phyloP scores from a whole-genome alignment of 306 rosid species.

The Luffa acutangula region DNA sequence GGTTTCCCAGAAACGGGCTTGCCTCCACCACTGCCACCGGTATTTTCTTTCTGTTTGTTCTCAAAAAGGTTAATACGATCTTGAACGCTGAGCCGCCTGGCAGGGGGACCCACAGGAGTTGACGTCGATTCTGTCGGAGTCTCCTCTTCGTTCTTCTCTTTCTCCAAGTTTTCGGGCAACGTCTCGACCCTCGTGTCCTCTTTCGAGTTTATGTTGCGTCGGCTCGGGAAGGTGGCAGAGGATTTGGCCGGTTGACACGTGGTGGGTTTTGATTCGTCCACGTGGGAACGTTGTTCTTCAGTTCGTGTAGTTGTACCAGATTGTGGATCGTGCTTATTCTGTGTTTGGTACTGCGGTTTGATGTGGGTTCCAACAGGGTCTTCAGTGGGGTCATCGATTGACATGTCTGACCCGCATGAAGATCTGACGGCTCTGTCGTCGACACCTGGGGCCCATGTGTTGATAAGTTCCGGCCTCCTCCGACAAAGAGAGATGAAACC shows the following conservation, averaged over 20 bases:
- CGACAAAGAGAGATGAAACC: conserved; percentile 44
- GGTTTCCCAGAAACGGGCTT: conserved; percentile 57
- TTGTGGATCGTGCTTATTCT: conserved; percentile 6
- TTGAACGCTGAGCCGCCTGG: conserved; percentile 87
- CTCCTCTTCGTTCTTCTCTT: conserved; percentile 22
- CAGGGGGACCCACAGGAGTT: conserved; percentile 27
- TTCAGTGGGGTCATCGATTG: conserved; percentile 70
- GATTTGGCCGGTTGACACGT: conserved; percentile 48
- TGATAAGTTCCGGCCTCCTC: conserved; percentile 61
- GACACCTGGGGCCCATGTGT: conserved; percentile 40
- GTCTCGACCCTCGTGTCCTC: conserved; percentile 19
- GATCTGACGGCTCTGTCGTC: conserved; percentile 54
- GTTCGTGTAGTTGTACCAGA: conserved; percentile 10
- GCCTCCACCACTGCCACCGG: conserved; percentile 26
- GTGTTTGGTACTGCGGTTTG: conserved; percentile 16
- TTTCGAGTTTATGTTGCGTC: conserved; percentile 26
- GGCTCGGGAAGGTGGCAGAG: conserved; percentile 16
- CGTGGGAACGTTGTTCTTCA: not conserved
- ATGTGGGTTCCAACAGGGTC: conserved; percentile 24
- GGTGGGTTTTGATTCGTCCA: conserved; percentile 25
- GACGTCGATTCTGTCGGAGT: conserved; percentile 16
- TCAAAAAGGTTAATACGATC: conserved; percentile 93
- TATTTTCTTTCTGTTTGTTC: conserved; percentile 81
- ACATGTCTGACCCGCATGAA: conserved; percentile 87
- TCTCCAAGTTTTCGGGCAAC: conserved; percentile 10